A percentile compares a stretch with the other conserved stretches of the same genome.
Evolutionary conservation across 2,329 filamentous ascomycete species (phyloP).

Genomic region (Aspergillus spinulosporus): DNA sequence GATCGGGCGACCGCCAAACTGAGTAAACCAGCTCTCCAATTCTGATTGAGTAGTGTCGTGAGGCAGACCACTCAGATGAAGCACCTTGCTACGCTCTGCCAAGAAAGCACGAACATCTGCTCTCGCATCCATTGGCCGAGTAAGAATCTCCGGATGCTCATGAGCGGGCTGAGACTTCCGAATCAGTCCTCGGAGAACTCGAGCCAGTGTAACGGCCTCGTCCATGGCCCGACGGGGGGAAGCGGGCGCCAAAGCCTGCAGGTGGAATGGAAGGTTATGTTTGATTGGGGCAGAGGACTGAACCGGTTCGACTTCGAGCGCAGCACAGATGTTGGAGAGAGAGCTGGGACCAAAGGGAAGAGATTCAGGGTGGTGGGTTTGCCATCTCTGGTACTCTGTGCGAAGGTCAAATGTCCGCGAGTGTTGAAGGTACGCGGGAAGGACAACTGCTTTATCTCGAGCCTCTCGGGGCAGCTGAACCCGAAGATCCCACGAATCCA

Average conservation of each 20-base stretch:
- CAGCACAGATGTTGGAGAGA: slow-evolving; percentile 95
- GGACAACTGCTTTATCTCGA: slow-evolving; percentile 94
- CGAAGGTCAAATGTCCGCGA: slow-evolving; percentile 95
- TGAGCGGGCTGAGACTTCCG: slow-evolving; percentile 93
- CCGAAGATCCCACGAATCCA: slow-evolving; percentile 97
- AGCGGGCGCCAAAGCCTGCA: slow-evolving; percentile 91
- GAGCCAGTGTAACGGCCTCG: slow-evolving; percentile 89
- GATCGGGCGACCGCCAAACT: slow-evolving; percentile 95
- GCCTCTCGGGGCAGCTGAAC: slow-evolving; percentile 97
- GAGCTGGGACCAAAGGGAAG: slow-evolving; percentile 94
- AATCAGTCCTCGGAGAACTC: slow-evolving; percentile 88
- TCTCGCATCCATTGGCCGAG: slow-evolving; percentile 91
- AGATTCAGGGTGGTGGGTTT: slow-evolving; percentile 96
- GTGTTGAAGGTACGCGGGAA: slow-evolving; percentile 95
- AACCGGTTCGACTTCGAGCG: slow-evolving; percentile 95
- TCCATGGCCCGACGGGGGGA: slow-evolving; percentile 97
- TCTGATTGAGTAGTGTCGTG: slow-evolving; percentile 99
- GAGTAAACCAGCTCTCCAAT: slow-evolving; percentile 98
- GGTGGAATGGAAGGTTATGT: slow-evolving; percentile 95
- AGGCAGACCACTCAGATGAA: slow-evolving; percentile 95
- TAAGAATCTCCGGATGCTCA: slow-evolving; percentile 92
- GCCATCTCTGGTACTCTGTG: slow-evolving; percentile 97
- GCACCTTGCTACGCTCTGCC: slow-evolving; percentile 93
- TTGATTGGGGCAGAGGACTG: slow-evolving; percentile 98
- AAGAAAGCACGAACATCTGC: slow-evolving; percentile 96